Evolutionary conservation across 2,329 filamentous ascomycete genomes (phyloP).

Genomic region (Arthrinium phaeospermum): DNA sequence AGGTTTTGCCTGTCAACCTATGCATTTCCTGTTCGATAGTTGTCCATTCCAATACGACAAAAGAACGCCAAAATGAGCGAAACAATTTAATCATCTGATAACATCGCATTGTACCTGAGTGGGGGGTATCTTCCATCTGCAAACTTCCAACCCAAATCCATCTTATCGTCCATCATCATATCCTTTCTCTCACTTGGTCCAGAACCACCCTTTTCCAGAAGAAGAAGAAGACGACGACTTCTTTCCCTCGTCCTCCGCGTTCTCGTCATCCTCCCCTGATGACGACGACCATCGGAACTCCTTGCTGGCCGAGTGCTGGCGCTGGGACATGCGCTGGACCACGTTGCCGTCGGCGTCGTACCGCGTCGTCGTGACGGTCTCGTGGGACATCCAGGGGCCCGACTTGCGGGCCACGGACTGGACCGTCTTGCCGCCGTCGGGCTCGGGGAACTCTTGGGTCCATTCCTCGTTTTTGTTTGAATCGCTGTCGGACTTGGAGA

Average conservation of each 20-base stretch:
- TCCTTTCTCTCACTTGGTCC: neutral
- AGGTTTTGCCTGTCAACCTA: neutral
- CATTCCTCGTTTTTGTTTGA: constrained; percentile 7
- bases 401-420: constrained; percentile 20
- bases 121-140: neutral
- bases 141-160: neutral
- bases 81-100: neutral
- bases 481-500: neutral
- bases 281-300: neutral
- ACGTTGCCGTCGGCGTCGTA: constrained; percentile 19
- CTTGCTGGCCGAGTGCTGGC: neutral
- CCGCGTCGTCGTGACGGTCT: constrained; percentile 3
- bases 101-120: neutral
- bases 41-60: neutral
- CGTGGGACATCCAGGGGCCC: constrained; percentile 1
- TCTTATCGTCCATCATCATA: neutral
- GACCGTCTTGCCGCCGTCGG: constrained; percentile 33
- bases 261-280: neutral
- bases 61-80: neutral
- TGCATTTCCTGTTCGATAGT: neutral
- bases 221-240: neutral
- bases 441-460: constrained; percentile 25
- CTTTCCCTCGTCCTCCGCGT: neutral
- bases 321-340: constrained; percentile 1
- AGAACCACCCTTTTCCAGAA: neutral